Evolutionary conservation across 176 grass and related monocot genomes (phyloP).

Genomic region (Thinopyrum elongatum): DNA sequence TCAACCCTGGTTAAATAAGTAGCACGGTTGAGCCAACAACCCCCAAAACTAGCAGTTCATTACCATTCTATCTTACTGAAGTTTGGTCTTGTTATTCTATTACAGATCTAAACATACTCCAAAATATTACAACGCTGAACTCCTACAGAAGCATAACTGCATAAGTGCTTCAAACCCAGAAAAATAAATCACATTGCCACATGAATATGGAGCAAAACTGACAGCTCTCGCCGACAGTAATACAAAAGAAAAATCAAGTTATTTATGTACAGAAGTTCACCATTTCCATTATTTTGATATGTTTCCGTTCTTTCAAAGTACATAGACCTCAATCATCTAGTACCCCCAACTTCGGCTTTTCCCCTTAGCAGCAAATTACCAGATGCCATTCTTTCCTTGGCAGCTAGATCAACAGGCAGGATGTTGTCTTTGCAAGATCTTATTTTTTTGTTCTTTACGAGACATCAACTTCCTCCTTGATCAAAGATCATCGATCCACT

Average conservation of each 20-base stretch:
- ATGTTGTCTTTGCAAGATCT: background rate
- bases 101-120: slow-evolving; percentile 5
- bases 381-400: background rate
- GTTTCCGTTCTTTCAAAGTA: slow-evolving; percentile 17
- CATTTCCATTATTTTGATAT: slow-evolving; percentile 41
- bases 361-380: slow-evolving; percentile 15
- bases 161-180: background rate
- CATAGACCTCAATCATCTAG: background rate
- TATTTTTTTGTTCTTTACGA: slow-evolving; percentile 23
- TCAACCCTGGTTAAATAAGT: background rate
- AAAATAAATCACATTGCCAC: background rate
- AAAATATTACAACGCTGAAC: background rate
- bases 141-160: background rate
- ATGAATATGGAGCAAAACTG: slow-evolving; percentile 9
- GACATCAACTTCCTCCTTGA: slow-evolving; percentile 16
- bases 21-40: background rate
- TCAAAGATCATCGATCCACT: background rate
- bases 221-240: slow-evolving; percentile 7
- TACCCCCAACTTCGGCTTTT: background rate
- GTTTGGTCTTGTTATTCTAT: slow-evolving; percentile 16
- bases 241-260: slow-evolving; percentile 35
- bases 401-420: slow-evolving; percentile 8
- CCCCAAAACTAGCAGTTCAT: background rate
- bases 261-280: slow-evolving; percentile 49
- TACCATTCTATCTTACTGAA: background rate